Base-by-base conservation (phyloP, 306 rosid species). In the Inga laurina region DNA sequence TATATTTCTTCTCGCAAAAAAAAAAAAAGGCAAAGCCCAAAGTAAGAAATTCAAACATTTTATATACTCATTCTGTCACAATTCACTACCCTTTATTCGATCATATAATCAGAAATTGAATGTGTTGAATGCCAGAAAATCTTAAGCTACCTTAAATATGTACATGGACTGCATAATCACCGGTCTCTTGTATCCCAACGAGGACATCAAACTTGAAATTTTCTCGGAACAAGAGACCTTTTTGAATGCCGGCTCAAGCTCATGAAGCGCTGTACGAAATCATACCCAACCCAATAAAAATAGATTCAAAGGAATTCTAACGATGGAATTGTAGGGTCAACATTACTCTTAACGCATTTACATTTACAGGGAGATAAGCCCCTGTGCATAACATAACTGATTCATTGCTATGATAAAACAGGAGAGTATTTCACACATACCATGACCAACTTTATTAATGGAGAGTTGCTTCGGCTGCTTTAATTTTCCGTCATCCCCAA, bases 381-480 rank as follows among this genome's bases (percentile, higher is more conserved):
- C 30, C 30, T 27, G 30, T 49, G 18, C 65, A 75, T 70, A 71
- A 77, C 81, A 65, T 24, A 73, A 72, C n/a, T 65, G 43, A 75
- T 52, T 70, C 61, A 48, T 62, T 57, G 46, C 16, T 18, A 66
- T 39, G 32, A 45, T 12, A 44, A 22, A 74, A 9, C 5, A 30
- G 15, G 22, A 80, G 8, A 76, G 16, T 46, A 52, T 70, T 59
- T 27, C 82, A 52, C 54, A 72, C 88, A 81, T 79, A 93, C 98
- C 99, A 34, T 96, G 99, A 64, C 98, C 98, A 87, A 91, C 99
- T 91, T 94, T 96, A 85, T 96, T 96, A 70, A 96, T 82, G 45
- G 98, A 96, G 15, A 92, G 89, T 82, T 91, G 93, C 92, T 91
- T 94, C 3, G 93, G 90, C 81, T 96, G 99, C 89, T 86, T 93